Conservation (phyloP, 441 rosid genomes). For the Sinapis alba region DNA sequence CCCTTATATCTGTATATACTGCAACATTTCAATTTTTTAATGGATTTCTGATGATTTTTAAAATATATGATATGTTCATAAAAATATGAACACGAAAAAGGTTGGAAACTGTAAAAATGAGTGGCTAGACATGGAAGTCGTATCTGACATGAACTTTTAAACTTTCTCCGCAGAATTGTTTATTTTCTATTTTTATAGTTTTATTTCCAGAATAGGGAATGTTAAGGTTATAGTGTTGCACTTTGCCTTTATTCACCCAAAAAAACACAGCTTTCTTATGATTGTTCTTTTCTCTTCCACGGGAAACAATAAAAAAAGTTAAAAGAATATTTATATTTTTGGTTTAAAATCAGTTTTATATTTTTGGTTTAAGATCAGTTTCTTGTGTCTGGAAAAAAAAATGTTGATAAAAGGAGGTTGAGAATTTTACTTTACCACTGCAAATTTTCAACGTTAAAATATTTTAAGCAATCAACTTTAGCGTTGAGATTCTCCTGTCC, state of each 20-base stretch:
- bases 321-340: neutral
- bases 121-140: conserved; percentile 32
- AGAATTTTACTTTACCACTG: neutral
- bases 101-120: conserved; percentile 25
- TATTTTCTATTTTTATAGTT: neutral
- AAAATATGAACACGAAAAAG: neutral
- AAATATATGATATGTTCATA: neutral
- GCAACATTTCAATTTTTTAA: too few relatives aligned
- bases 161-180: neutral
- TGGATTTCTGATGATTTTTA: too few relatives aligned
- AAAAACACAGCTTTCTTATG: conserved; percentile 1
- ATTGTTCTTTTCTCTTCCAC: conserved; percentile 18
- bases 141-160: conserved; percentile 27
- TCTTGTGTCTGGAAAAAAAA: neutral
- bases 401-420: neutral
- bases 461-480: conserved; percentile 7
- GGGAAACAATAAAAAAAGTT: neutral
- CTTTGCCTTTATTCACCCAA: conserved; percentile 25
- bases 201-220: conserved; percentile 31
- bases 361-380: neutral
- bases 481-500: conserved; percentile 29
- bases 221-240: conserved; percentile 29
- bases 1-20: too few relatives aligned
- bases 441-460: conserved; percentile 6
- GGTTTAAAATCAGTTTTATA: too few relatives aligned